These are phyloP conservation scores for Magnaporthiopsis poae DNA, from an alignment of 2,329 filamentous ascomycete species.

Conservation along the genomic window DNA sequence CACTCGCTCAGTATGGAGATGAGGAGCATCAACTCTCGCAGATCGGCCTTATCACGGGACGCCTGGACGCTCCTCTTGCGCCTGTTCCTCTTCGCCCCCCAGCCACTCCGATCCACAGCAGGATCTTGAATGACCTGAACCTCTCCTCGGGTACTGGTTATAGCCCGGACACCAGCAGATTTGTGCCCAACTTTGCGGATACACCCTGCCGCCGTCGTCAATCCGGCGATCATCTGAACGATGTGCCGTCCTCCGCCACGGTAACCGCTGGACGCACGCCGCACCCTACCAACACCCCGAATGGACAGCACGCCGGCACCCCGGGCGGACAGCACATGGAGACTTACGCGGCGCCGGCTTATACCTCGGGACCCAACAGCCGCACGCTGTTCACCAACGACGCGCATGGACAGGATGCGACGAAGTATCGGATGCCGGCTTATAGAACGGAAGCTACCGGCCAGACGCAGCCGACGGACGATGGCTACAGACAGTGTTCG, in stretches of 20 bases:
- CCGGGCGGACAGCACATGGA: too few relatives aligned
- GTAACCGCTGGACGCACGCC: not conserved
- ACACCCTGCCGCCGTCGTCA: not conserved
- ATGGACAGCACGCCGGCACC: not conserved
- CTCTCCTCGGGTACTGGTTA: not conserved
- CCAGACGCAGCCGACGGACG: too few relatives aligned
- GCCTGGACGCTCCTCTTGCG: not conserved
- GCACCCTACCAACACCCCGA: not conserved
- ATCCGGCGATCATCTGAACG: not conserved
- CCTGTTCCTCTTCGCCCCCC: not conserved
- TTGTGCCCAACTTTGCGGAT: not conserved
- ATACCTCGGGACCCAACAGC: too few relatives aligned
- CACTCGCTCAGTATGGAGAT: not conserved
- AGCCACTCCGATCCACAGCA: not conserved
- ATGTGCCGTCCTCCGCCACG: too few relatives aligned
- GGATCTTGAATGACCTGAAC: not conserved
- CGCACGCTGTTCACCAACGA: too few relatives aligned
- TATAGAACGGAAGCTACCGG: too few relatives aligned
- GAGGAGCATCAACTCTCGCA: not conserved
- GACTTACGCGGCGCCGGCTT: too few relatives aligned
- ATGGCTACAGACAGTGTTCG: too few relatives aligned
- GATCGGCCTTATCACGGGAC: too few relatives aligned
- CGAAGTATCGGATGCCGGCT: too few relatives aligned
- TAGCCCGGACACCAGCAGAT: not conserved
- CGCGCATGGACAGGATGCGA: too few relatives aligned